Evolutionary conservation across 2,329 filamentous ascomycete species (phyloP).

Genomic region (Venturia aucupariae): DNA sequence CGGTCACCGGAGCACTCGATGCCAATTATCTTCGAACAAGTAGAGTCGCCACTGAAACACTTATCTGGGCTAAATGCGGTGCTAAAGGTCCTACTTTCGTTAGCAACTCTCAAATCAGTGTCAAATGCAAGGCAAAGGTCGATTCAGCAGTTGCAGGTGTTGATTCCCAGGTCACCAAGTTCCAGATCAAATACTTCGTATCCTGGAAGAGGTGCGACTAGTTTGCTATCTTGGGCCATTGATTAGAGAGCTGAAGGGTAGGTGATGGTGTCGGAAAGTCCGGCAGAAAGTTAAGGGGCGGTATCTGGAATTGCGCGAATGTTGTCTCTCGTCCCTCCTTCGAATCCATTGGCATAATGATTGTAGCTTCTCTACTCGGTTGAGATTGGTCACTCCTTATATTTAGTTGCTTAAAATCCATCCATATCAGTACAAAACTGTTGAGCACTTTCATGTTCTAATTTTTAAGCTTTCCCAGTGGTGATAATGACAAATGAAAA

Average conservation of each 20-base stretch:
- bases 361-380: background rate
- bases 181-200: constrained; percentile 15
- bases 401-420: background rate
- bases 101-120: constrained; percentile 17
- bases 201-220: background rate
- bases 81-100: constrained; percentile 18
- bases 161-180: constrained; percentile 20
- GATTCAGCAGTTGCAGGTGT: constrained; percentile 15
- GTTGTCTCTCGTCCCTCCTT: background rate
- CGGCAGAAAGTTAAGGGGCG: background rate
- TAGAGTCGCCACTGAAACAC: constrained; percentile 13
- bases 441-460: too few species aligned
- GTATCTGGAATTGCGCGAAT: background rate
- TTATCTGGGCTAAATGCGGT: constrained; percentile 19
- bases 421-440: background rate
- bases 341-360: background rate
- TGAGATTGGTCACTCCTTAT: background rate
- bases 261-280: background rate
- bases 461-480: background rate
- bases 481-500: background rate
- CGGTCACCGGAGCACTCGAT: constrained; percentile 12
- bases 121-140: constrained; percentile 16
- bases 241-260: background rate
- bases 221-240: background rate
- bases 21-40: constrained; percentile 17